Conservation (phyloP, 2,329 filamentous ascomycete genomes). For the Beauveria sp. region DNA sequence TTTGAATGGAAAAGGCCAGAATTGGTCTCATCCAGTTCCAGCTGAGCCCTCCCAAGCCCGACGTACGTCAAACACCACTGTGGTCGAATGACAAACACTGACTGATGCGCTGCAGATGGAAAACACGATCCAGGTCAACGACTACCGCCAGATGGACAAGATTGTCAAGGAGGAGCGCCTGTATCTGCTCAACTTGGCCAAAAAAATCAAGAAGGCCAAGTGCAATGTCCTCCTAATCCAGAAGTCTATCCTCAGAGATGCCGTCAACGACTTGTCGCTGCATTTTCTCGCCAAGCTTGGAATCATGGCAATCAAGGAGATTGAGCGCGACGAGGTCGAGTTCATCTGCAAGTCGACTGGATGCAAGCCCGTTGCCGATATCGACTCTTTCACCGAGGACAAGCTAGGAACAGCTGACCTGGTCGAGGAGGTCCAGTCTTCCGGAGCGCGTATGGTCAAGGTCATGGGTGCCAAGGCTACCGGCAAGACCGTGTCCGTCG, state of each 20-base stretch:
- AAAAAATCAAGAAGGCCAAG: slow-evolving; percentile 99
- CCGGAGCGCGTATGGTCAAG: slow-evolving; percentile 88
- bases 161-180: slow-evolving; percentile 98
- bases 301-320: slow-evolving; percentile 93
- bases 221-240: slow-evolving; percentile 98
- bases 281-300: slow-evolving; percentile 97
- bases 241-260: slow-evolving; percentile 95
- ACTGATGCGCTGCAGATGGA: slow-evolving; percentile 63
- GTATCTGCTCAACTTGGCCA: slow-evolving; percentile 96
- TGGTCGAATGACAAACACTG: not conserved
- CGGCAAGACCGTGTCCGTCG: slow-evolving; percentile 85
- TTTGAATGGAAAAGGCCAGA: slow-evolving; percentile 91
- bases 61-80: slow-evolving; percentile 48
- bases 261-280: slow-evolving; percentile 92
- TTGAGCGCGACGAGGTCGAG: slow-evolving; percentile 96
- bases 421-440: slow-evolving; percentile 82
- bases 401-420: slow-evolving; percentile 92
- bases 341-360: slow-evolving; percentile 99
- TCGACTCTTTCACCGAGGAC: slow-evolving; percentile 97
- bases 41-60: slow-evolving; percentile 93
- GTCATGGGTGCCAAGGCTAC: slow-evolving; percentile 81
- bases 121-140: slow-evolving; percentile 98
- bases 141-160: slow-evolving; percentile 99
- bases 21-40: slow-evolving; percentile 99
- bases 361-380: slow-evolving; percentile 97